Conservation (phyloP, 2,329 filamentous ascomycete species). For the Stachybotrys echinatus region DNA sequence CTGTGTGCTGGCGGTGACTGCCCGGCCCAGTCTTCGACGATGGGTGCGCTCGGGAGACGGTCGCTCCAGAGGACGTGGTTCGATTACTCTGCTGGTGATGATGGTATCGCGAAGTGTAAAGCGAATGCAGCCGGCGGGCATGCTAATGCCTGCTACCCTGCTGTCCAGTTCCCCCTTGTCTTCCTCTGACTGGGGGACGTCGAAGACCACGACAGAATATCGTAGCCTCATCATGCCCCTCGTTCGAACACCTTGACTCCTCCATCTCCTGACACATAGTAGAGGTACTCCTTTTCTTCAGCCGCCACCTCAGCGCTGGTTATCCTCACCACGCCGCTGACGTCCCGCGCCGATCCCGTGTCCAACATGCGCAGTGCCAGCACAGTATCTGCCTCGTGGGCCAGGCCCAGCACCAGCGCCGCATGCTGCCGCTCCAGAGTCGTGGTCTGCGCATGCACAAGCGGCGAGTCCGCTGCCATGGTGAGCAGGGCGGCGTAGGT, state of each 20-base stretch:
- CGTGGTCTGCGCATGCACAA: slow-evolving; percentile 57
- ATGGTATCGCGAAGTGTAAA: too few relatives aligned
- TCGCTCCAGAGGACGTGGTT: too few relatives aligned
- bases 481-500: slow-evolving; percentile 63
- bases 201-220: background rate
- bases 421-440: slow-evolving; percentile 66
- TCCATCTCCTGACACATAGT: slow-evolving; percentile 75
- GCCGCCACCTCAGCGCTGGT: slow-evolving; percentile 40
- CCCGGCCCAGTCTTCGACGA: too few relatives aligned
- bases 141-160: too few relatives aligned
- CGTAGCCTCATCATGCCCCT: slow-evolving; percentile 37
- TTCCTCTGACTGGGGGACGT: too few relatives aligned
- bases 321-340: slow-evolving; percentile 80
- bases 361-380: slow-evolving; percentile 72
- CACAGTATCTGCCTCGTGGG: slow-evolving; percentile 70
- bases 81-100: too few relatives aligned
- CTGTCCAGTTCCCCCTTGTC: too few relatives aligned
- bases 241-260: slow-evolving; percentile 79
- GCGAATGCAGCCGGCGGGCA: too few relatives aligned
- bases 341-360: slow-evolving; percentile 83
- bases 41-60: too few relatives aligned
- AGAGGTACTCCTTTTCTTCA: slow-evolving; percentile 63
- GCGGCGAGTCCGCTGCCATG: slow-evolving; percentile 66
- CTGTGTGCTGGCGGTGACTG: too few relatives aligned
- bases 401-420: slow-evolving; percentile 63